Percentiles rank a stretch among this genome's conserved stretches.
These are phyloP conservation scores for Lactarius trivialis DNA, from an alignment of 768 basidiomycete genomes.

Conservation along the genomic window DNA sequence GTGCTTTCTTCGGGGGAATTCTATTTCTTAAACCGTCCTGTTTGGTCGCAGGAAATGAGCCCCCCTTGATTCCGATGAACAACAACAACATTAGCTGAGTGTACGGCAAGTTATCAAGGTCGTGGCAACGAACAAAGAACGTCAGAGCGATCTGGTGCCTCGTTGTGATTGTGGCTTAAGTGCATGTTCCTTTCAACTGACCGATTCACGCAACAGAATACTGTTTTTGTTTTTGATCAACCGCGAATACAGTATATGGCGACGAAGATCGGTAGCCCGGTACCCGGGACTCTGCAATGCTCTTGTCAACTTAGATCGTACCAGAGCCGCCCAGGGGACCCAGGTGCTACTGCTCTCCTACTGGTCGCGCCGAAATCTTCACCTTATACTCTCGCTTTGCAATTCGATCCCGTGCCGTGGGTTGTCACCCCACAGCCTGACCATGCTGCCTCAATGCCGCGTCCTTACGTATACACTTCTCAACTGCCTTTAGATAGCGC, in stretches of 20 bases:
- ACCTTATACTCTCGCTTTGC: conserved; percentile 69
- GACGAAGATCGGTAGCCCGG: too few relatives aligned
- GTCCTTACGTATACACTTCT: background rate
- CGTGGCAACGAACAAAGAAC: conserved; percentile 2
- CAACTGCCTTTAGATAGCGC: background rate
- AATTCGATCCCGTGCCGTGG: conserved; percentile 36
- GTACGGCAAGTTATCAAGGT: conserved; percentile 11
- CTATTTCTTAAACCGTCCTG: conserved; percentile 97
- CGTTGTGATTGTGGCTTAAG: conserved; percentile 90
- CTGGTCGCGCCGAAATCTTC: conserved; percentile 43
- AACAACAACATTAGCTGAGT: conserved; percentile 87
- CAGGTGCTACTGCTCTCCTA: conserved; percentile 63
- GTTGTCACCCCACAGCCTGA: background rate
- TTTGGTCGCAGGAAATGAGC: conserved; percentile 96
- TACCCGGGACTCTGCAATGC: background rate
- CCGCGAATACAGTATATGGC: too few relatives aligned
- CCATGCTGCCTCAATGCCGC: background rate
- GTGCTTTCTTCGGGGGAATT: conserved; percentile 85
- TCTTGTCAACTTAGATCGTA: conserved; percentile 39
- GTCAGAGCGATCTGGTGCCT: conserved; percentile 60
- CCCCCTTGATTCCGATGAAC: conserved; percentile 99
- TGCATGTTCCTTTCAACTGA: conserved; percentile 51
- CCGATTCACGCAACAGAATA: conserved; percentile 1
- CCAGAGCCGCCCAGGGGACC: conserved; percentile 71
- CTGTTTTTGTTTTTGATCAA: conserved; percentile 23